Evolutionary conservation across 805 yeast species (phyloP).

Genomic region (Zygosaccharomyces bailii): DNA sequence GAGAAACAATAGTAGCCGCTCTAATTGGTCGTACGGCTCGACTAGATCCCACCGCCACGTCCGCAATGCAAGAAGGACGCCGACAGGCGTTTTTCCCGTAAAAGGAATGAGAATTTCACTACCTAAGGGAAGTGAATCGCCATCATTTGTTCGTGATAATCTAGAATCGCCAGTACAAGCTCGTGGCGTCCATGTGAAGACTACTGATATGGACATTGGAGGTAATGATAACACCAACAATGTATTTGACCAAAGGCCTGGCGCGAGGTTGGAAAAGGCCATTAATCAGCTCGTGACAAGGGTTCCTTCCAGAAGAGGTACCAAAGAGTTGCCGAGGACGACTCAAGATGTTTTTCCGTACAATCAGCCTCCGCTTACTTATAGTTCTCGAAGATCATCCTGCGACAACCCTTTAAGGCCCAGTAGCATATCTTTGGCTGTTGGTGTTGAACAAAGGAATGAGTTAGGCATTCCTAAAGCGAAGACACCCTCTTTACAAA

Average conservation of each 20-base stretch:
- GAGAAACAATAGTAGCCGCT: conserved; percentile 5
- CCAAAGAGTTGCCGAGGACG: conserved; percentile 22
- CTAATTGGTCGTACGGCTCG: conserved; percentile 7
- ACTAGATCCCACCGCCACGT: neutral
- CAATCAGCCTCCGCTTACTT: conserved; percentile 10
- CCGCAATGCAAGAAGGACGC: conserved; percentile 44
- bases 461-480: neutral
- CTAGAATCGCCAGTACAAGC: no score
- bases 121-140: conserved; percentile 13
- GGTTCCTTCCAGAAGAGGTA: conserved; percentile 1
- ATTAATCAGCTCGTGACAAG: conserved; percentile 26
- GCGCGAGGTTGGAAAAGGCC: conserved; percentile 35
- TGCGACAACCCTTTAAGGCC: neutral
- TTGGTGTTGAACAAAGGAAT: neutral
- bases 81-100: conserved; percentile 77
- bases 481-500: neutral
- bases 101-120: conserved; percentile 69
- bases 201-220: no score
- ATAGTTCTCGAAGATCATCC: neutral
- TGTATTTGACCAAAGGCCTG: conserved; percentile 36
- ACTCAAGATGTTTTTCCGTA: conserved; percentile 29
- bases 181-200: neutral
- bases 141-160: neutral
- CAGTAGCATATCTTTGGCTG: neutral
- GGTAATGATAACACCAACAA: conserved; percentile 24